Evolutionary conservation across 352 stramenopile species (phyloP).

Genomic region (Phytophthora quininea): DNA sequence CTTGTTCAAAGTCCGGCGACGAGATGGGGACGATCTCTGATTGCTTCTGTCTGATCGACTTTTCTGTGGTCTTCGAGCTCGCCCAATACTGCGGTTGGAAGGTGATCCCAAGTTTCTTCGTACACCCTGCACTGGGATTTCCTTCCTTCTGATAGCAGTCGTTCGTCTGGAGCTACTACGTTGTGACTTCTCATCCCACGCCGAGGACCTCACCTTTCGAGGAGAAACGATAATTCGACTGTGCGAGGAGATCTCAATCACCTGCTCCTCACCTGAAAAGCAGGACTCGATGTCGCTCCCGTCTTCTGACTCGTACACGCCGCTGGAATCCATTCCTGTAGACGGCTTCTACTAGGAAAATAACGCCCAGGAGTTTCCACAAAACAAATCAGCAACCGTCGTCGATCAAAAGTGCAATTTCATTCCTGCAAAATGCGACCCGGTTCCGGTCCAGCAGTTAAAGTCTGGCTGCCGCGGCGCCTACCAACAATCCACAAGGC

Average conservation of each 20-base stretch:
- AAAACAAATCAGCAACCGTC: not conserved
- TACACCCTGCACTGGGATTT: constrained; percentile 1
- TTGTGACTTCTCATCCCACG: constrained; percentile 21
- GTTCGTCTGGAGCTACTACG: constrained; percentile 1
- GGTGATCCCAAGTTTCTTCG: constrained; percentile 3
- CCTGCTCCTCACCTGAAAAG: constrained; percentile 42
- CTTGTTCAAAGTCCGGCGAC: constrained; percentile 12
- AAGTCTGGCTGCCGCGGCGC: constrained; percentile 18
- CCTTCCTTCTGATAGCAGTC: constrained; percentile 4
- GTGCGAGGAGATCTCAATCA: constrained; percentile 65
- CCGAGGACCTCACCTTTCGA: constrained; percentile 22
- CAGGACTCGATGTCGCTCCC: constrained; percentile 21
- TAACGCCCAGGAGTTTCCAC: constrained; percentile 22
- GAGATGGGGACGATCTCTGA: not conserved
- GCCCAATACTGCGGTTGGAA: not conserved
- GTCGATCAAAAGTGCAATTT: not conserved
- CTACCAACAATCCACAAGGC: constrained; percentile 12
- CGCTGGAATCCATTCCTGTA: constrained; percentile 26
- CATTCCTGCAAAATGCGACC: not conserved
- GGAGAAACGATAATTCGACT: constrained; percentile 72
- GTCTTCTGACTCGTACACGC: constrained; percentile 19
- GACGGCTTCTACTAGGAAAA: constrained; percentile 5
- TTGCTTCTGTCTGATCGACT: not conserved
- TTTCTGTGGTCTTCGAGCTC: constrained; percentile 1
- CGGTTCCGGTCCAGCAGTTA: constrained; percentile 2